These are phyloP conservation scores for Daldinia caldariorum DNA, from an alignment of 495 filamentous ascomycete genomes.

Conservation along the genomic window DNA sequence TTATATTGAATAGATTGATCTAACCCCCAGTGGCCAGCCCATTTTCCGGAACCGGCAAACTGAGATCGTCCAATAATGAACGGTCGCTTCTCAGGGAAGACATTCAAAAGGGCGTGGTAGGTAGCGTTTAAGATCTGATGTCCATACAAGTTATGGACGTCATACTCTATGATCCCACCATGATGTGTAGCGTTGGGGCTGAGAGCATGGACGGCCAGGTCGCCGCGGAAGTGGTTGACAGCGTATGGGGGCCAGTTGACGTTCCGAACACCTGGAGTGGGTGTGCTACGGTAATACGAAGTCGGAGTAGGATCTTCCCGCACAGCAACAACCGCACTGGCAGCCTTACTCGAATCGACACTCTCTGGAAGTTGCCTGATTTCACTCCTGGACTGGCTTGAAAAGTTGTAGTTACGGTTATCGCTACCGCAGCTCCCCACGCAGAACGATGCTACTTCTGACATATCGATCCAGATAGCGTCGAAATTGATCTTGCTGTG, in stretches of 20 bases:
- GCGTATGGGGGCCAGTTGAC: slow-evolving; percentile 83
- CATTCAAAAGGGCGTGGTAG: slow-evolving; percentile 72
- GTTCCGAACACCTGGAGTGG: slow-evolving; percentile 76
- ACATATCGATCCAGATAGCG: slow-evolving; percentile 92
- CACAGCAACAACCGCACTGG: slow-evolving; percentile 62
- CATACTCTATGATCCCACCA: slow-evolving; percentile 78
- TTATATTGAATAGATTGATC: neutral
- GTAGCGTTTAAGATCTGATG: slow-evolving; percentile 83
- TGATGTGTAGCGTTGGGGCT: slow-evolving; percentile 81
- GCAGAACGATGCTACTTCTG: slow-evolving; percentile 83
- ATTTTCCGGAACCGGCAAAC: slow-evolving; percentile 81
- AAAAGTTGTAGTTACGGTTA: slow-evolving; percentile 75
- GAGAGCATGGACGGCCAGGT: slow-evolving; percentile 77
- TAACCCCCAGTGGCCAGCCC: slow-evolving; percentile 84
- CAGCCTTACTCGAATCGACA: slow-evolving; percentile 74
- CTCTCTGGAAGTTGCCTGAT: slow-evolving; percentile 74
- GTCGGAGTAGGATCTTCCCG: slow-evolving; percentile 51
- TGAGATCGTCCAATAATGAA: slow-evolving; percentile 90
- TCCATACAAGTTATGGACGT: slow-evolving; percentile 81
- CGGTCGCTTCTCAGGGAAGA: slow-evolving; percentile 74
- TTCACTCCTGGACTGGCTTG: slow-evolving; percentile 70
- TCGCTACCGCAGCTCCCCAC: slow-evolving; percentile 77
- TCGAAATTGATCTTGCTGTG: slow-evolving; percentile 74
- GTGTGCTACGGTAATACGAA: slow-evolving; percentile 68
- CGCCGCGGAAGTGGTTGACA: slow-evolving; percentile 82